Percentiles rank a stretch among this genome's conserved stretches.
Conservation (phyloP, 2,329 filamentous ascomycete genomes). For the Albifimbria verrucaria region DNA sequence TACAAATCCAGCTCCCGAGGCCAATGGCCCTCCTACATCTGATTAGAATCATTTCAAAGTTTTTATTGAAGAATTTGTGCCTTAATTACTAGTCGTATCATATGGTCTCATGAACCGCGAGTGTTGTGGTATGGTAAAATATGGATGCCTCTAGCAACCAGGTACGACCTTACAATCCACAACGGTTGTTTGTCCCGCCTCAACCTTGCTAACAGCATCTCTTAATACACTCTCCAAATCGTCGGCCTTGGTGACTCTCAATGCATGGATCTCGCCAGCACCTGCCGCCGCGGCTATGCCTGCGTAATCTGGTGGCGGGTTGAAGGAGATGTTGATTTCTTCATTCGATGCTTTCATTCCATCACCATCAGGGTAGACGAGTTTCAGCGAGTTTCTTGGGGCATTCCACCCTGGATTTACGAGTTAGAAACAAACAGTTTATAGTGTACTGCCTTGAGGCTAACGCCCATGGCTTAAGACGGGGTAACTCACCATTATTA, state of each 20-base stretch:
- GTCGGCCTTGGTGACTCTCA: slow-evolving; percentile 3
- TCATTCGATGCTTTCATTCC: slow-evolving; percentile 50
- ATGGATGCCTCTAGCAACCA: not conserved
- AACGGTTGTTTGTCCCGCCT: not conserved
- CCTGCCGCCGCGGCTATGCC: slow-evolving; percentile 55
- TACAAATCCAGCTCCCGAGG: too few relatives aligned
- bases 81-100: too few relatives aligned
- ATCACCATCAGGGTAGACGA: slow-evolving; percentile 53
- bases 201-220: slow-evolving; percentile 5
- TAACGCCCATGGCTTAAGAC: too few relatives aligned
- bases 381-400: slow-evolving; percentile 48
- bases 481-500: slow-evolving; percentile 39
- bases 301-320: slow-evolving; percentile 52
- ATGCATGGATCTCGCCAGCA: slow-evolving; percentile 6
- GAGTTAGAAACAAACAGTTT: not conserved
- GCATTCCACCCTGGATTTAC: slow-evolving; percentile 49
- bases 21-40: too few relatives aligned
- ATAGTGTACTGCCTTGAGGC: too few relatives aligned
- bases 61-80: too few relatives aligned
- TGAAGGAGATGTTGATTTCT: slow-evolving; percentile 57
- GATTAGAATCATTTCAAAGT: too few relatives aligned
- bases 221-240: slow-evolving; percentile 5
- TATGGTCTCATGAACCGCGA: too few relatives aligned
- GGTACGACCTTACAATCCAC: slow-evolving; percentile 1
- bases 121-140: too few relatives aligned